Evolutionary conservation across 208 protist species (phyloP), one percentile per base, ranked within the genome.

Genomic region (Leishmania tarentolae): DNA sequence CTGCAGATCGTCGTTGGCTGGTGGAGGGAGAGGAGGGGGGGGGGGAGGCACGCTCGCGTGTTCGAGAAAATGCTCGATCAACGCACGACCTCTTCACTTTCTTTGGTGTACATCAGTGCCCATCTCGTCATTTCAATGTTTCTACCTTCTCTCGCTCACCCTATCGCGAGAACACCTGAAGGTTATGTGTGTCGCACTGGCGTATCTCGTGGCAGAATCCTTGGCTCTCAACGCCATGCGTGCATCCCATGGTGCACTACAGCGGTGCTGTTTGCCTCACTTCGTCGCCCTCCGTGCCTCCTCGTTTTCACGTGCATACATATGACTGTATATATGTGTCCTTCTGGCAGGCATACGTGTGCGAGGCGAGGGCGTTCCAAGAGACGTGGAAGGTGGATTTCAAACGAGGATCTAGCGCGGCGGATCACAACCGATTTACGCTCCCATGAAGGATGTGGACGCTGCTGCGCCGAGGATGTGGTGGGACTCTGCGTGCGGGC

Each of bases 71-170:
- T 37, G 61, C 6, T 66, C 61, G 31, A 66, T 66, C 11, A 13
- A 15, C 3, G 61, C 31, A n/a, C 9, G 24, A 61, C 56, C 24
- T 61, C 56, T n/a, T 61, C 17, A 53, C 57, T 0, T 66, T 31
- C 40, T 31, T 21, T 28, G 24, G 40, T 47, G 40, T 72, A 21
- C 17, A 47, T 3, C 21, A 44, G 57, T 44, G 65, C 40, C 50
- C 8, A 61, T n/a, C 37, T 75, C 47, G 28, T 19, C 77, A 4
- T 35, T 50, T 72, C 66, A 37, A 21, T 50, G 0, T 3, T 24
- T 17, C 35, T 70, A 44, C 59, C 6, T 73, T 83, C 75, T 82
- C 72, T 80, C 63, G 70, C 79, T 79, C 66, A 31, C 37, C 24
- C 31, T 66, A 0, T 11, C 0, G 61, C 61, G 11, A 66, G 31